Percentiles rank a stretch among this genome's conserved stretches.
Evolutionary conservation across 2,329 filamentous ascomycete genomes (phyloP).

Genomic region (Alternaria triticimaculans): DNA sequence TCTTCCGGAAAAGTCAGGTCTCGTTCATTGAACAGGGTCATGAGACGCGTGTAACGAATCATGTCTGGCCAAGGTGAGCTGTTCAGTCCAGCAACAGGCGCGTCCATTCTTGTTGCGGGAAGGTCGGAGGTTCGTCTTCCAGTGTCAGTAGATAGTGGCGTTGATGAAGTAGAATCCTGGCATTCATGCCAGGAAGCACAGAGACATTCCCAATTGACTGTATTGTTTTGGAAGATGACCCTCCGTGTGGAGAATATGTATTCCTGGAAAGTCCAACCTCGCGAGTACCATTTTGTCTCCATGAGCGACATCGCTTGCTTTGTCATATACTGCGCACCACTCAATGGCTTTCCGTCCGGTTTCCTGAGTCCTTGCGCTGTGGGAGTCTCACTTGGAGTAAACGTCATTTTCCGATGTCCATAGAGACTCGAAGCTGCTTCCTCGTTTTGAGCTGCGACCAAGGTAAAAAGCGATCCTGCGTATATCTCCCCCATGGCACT

Average conservation of each 20-base stretch:
- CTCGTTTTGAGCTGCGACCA: constrained; percentile 18
- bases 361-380: too few relatives aligned
- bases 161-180: neutral
- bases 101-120: too few relatives aligned
- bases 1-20: constrained; percentile 28
- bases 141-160: too few relatives aligned
- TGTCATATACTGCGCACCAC: neutral
- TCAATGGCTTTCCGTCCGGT: neutral
- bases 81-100: neutral
- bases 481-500: constrained; percentile 22
- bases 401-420: neutral
- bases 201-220: constrained; percentile 22
- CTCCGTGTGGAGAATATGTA: constrained; percentile 15
- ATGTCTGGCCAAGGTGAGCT: neutral
- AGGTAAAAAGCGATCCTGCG: constrained; percentile 14
- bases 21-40: neutral
- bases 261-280: constrained; percentile 29
- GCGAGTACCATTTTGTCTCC: constrained; percentile 16
- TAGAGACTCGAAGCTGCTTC: constrained; percentile 11
- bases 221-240: constrained; percentile 20
- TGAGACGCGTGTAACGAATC: neutral
- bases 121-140: too few relatives aligned
- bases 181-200: constrained; percentile 15
- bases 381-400: too few relatives aligned
- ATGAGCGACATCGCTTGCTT: constrained; percentile 8